Conservation (phyloP, 805 yeast genomes). For the Kodamaea hsintzibuensis region DNA sequence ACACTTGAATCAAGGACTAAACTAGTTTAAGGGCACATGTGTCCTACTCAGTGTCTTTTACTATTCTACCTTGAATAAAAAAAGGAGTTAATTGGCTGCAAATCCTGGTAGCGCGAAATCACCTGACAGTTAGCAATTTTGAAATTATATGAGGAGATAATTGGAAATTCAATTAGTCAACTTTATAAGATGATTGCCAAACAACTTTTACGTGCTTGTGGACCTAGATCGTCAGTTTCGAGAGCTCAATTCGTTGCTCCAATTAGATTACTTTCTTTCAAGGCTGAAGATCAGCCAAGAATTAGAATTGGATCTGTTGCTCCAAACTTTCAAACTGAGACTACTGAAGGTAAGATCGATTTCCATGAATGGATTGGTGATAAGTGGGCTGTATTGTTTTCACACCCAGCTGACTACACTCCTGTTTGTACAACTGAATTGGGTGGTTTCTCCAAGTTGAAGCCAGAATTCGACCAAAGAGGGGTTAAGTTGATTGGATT, state of each 20-base stretch:
- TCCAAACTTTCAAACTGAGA: conserved; percentile 64
- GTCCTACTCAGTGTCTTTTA: too few species aligned
- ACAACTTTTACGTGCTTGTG: conserved; percentile 19
- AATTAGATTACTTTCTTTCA: conserved; percentile 30
- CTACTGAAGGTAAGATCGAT: conserved; percentile 62
- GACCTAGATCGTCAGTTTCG: conserved; percentile 1
- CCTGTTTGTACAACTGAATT: conserved; percentile 80
- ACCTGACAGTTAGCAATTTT: conserved; percentile 9
- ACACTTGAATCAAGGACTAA: too few species aligned
- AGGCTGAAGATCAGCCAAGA: conserved; percentile 42
- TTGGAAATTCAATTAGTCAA: not conserved
- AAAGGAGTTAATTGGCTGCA: conserved; percentile 3
- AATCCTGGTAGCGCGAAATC: not conserved
- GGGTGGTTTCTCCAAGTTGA: conserved; percentile 72
- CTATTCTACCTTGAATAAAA: too few species aligned
- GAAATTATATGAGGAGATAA: not conserved
- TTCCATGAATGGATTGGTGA: conserved; percentile 65
- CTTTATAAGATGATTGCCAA: conserved; percentile 19
- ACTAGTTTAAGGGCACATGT: too few species aligned
- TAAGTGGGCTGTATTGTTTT: conserved; percentile 66
- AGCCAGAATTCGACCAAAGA: conserved; percentile 67
- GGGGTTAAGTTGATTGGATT: conserved; percentile 67
- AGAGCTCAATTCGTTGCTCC: conserved; percentile 8
- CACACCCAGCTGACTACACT: conserved; percentile 78
- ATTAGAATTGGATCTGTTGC: conserved; percentile 61